Base-by-base conservation (phyloP, 2,329 filamentous ascomycete species). In the Pyricularia grisea region DNA sequence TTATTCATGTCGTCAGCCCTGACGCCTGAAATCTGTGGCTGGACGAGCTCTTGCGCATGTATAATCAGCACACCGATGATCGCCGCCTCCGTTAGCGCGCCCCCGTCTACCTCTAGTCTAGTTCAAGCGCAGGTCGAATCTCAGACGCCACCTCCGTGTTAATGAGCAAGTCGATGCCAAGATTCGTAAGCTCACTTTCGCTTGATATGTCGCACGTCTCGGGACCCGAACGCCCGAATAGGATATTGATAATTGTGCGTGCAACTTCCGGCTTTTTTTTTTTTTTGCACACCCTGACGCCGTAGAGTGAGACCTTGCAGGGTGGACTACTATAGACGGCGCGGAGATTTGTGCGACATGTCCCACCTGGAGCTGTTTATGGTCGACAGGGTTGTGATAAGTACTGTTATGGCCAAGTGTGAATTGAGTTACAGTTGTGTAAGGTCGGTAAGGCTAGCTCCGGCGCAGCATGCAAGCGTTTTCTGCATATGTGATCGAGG, bases 81-180 rank as follows among this genome's bases (percentile, higher is more conserved):
- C 27, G 25, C 28, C 58, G 7, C 61, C 7, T 36, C 58, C 66
- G 69, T 66, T 58, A 68, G 55, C 14, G 70, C 70, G 17, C 9
- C 67, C 6, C 66, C 7, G 36, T 30, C 25, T 71, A 66, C 63
- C 68, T n/a, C n/a, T n/a, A n/a, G n/a, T 75, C 67, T 74, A 75
- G 58, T 4, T 77, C 75, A 70, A 84, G 82, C 0, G 71, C 71
- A 1, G 69, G 67, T 65, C 82, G 78, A 3, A 83, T 71, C 67
- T 84, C 83, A 1, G 76, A 75, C 0, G 74, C 77, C 66, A 85
- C 71, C 71, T 85, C 83, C 79, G 83, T 84, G 0, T 77, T 80
- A 78, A 83, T 81, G 0, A 85, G 75, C 0, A 83, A 85, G 73
- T 85, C 83, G 36, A 85, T 82, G 0, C 83, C 83, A 2, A 84